phyloP scores from a whole-genome alignment of 202 grass and related monocot genomes.

The Schoenoplectus tabernaemontani region DNA sequence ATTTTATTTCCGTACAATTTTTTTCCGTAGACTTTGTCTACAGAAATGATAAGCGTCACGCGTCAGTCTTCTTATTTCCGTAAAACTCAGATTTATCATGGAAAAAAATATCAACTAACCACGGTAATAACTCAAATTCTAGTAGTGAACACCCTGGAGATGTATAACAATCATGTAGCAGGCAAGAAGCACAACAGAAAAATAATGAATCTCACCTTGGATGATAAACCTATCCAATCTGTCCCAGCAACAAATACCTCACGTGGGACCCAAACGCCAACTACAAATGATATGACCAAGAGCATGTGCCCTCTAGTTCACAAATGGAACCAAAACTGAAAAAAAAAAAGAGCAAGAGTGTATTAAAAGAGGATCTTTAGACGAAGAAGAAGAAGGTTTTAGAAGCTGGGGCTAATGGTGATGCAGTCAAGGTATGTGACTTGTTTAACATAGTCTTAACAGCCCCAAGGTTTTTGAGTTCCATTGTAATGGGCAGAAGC shows the following conservation, averaged over 20 bases:
- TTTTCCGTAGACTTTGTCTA: too few relatives aligned
- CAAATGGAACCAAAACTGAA: neutral
- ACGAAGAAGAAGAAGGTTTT: conserved; percentile 33
- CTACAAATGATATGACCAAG: conserved; percentile 9
- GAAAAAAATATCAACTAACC: too few relatives aligned
- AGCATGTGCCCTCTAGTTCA: neutral
- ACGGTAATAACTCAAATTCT: too few relatives aligned
- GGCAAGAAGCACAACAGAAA: conserved; percentile 34
- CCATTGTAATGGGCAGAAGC: conserved; percentile 24
- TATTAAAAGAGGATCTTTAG: conserved; percentile 26
- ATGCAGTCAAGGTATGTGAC: conserved; percentile 16
- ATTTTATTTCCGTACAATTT: too few relatives aligned
- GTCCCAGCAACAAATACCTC: conserved; percentile 5
- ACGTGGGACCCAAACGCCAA: neutral
- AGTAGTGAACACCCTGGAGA: conserved; percentile 18
- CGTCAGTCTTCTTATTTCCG: too few relatives aligned
- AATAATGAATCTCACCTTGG: neutral
- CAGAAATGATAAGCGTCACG: too few relatives aligned
- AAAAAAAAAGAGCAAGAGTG: conserved; percentile 1
- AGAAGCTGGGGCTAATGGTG: conserved; percentile 17
- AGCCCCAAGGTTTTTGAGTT: conserved; percentile 19
- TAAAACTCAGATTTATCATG: too few relatives aligned
- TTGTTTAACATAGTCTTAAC: conserved; percentile 31
- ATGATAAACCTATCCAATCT: neutral
- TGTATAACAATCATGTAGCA: conserved; percentile 21